phyloP scores from a whole-genome alignment of 495 filamentous ascomycete species.

The Penicillium nucicola region DNA sequence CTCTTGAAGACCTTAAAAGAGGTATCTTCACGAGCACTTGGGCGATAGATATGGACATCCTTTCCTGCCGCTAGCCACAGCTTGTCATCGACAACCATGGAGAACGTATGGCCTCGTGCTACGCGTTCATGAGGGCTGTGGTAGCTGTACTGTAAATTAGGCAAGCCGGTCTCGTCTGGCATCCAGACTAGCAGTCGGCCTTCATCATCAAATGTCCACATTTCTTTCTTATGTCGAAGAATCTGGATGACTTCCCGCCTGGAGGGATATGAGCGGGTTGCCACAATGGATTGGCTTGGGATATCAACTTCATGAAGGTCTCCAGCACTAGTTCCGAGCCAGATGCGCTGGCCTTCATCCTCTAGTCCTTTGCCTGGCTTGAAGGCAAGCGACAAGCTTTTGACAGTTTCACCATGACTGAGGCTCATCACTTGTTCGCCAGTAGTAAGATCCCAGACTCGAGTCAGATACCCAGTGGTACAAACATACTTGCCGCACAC shows the following conservation, averaged over 20 bases:
- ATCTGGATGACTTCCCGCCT: slow-evolving; percentile 85
- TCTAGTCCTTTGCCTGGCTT: slow-evolving; percentile 71
- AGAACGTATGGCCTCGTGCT: slow-evolving; percentile 80
- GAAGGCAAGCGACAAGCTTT: slow-evolving; percentile 76
- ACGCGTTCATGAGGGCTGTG: slow-evolving; percentile 66
- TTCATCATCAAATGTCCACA: slow-evolving; percentile 93
- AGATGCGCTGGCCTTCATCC: slow-evolving; percentile 80
- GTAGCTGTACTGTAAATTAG: slow-evolving; percentile 62
- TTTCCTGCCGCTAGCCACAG: slow-evolving; percentile 90
- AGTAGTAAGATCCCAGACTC: slow-evolving; percentile 80
- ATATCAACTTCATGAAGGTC: slow-evolving; percentile 90
- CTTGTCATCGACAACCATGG: slow-evolving; percentile 72
- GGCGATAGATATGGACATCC: slow-evolving; percentile 80
- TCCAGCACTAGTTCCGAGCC: slow-evolving; percentile 84
- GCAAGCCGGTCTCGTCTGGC: slow-evolving; percentile 70
- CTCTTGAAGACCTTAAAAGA: slow-evolving; percentile 70
- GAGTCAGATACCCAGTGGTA: slow-evolving; percentile 77
- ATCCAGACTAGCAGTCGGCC: slow-evolving; percentile 87
- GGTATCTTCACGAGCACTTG: slow-evolving; percentile 59
- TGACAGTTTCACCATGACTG: slow-evolving; percentile 72
- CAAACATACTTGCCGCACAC: slow-evolving; percentile 86
- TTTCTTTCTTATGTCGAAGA: slow-evolving; percentile 76
- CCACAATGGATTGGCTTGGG: slow-evolving; percentile 59
- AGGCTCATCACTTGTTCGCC: slow-evolving; percentile 79
- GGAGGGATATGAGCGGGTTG: slow-evolving; percentile 68